These are phyloP conservation scores for Fonsecaea monophora DNA, from an alignment of 2,329 filamentous ascomycete genomes.

Conservation along the genomic window DNA sequence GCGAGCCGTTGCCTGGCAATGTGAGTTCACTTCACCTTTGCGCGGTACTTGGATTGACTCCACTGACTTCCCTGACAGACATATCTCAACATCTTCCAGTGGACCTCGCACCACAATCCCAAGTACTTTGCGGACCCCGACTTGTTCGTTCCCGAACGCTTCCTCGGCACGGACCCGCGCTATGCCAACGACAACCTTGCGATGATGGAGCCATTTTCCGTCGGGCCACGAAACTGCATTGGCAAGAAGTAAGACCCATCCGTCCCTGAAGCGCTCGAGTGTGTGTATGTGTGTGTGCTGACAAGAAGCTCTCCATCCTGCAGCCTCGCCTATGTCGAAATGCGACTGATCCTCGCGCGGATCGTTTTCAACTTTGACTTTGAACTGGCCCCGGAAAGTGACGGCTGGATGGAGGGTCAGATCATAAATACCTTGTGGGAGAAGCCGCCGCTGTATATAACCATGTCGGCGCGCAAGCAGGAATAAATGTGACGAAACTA, in stretches of 20 bases:
- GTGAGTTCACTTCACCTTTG: slow-evolving; percentile 56
- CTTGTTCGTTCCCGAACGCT: slow-evolving; percentile 33
- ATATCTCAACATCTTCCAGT: slow-evolving; percentile 70
- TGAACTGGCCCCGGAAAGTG: slow-evolving; percentile 32
- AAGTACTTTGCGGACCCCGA: slow-evolving; percentile 27
- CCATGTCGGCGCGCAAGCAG: no score
- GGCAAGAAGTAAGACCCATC: slow-evolving; percentile 40
- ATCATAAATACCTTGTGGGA: neutral
- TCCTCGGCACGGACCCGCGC: slow-evolving; percentile 25
- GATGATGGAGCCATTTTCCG: slow-evolving; percentile 34
- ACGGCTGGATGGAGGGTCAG: slow-evolving; percentile 30
- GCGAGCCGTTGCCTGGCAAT: slow-evolving; percentile 13
- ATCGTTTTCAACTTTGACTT: slow-evolving; percentile 40
- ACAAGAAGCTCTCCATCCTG: neutral
- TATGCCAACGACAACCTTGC: slow-evolving; percentile 28
- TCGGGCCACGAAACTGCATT: slow-evolving; percentile 42
- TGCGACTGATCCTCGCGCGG: slow-evolving; percentile 41
- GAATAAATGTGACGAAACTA: no score
- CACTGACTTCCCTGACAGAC: no score
- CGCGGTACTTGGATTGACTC: slow-evolving; percentile 42
- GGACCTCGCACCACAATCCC: slow-evolving; percentile 45
- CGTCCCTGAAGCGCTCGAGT: neutral
- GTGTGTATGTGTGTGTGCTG: neutral
- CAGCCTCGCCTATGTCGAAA: slow-evolving; percentile 27
- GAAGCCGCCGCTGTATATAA: neutral